Percentiles rank a stretch among this genome's conserved stretches.
These are phyloP conservation scores for Orbilia javanica DNA, from an alignment of 2,329 filamentous ascomycete genomes.

Conservation along the genomic window DNA sequence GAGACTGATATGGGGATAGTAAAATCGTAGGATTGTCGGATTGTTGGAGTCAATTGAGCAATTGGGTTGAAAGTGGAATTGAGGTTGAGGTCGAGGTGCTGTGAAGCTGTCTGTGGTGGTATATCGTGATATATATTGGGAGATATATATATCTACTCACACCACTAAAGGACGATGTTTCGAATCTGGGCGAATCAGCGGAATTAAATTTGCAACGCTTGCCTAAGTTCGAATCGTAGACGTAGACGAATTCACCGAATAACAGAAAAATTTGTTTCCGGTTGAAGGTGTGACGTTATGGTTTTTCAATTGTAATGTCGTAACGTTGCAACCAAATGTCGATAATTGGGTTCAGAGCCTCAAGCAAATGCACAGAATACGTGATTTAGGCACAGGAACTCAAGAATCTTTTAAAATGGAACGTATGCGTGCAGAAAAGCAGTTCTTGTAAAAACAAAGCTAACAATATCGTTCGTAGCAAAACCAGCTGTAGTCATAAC, in stretches of 20 bases:
- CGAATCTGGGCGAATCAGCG: constrained; percentile 15
- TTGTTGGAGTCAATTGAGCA: too few species aligned
- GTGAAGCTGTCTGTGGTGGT: constrained; percentile 25
- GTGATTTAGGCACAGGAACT: constrained; percentile 26
- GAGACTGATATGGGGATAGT: background rate
- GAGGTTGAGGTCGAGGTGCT: constrained; percentile 7
- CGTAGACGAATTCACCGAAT: constrained; percentile 2
- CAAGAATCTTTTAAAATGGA: constrained; percentile 22
- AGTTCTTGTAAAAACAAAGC: constrained; percentile 22
- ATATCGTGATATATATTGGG: constrained; percentile 19
- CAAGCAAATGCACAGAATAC: constrained; percentile 38
- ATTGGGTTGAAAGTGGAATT: too few species aligned
- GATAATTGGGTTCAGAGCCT: constrained; percentile 31
- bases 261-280: constrained; percentile 1
- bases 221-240: constrained; percentile 8
- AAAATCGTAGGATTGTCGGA: background rate
- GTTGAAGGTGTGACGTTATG: background rate
- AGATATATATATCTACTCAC: constrained; percentile 40
- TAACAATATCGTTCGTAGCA: constrained; percentile 31
- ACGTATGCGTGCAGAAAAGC: constrained; percentile 15
- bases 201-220: constrained; percentile 48
- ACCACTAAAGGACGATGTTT: constrained; percentile 24
- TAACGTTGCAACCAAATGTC: constrained; percentile 10
- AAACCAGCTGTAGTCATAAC: constrained; percentile 29
- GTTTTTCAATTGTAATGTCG: constrained; percentile 12